A percentile compares a stretch with the other conserved stretches of the same genome.
phyloP scores from a whole-genome alignment of 495 filamentous ascomycete genomes.

The Podospora didyma region DNA sequence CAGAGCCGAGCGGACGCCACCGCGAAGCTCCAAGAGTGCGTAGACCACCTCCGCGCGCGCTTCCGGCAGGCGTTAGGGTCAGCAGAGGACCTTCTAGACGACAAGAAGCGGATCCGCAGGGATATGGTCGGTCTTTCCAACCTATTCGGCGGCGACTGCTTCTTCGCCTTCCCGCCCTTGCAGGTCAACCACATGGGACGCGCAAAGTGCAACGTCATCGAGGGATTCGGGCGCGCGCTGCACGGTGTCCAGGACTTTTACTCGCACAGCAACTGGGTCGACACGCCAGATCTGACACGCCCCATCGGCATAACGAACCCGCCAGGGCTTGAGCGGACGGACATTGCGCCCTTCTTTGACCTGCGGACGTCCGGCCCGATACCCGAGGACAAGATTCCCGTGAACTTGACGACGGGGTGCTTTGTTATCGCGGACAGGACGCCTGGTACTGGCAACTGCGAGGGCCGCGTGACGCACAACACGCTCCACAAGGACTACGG shows the following conservation, averaged over 20 bases:
- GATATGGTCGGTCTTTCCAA: slow-evolving; percentile 17
- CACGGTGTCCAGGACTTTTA: slow-evolving; percentile 29
- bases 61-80: slow-evolving; percentile 19
- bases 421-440: slow-evolving; percentile 19
- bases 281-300: slow-evolving; percentile 11
- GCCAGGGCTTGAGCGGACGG: slow-evolving; percentile 19
- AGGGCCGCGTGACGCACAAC: slow-evolving; percentile 20
- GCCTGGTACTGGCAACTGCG: slow-evolving; percentile 14
- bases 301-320: slow-evolving; percentile 22
- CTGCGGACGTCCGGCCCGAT: slow-evolving; percentile 16
- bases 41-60: slow-evolving; percentile 24
- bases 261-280: slow-evolving; percentile 28
- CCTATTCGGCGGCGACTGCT: slow-evolving; percentile 18
- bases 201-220: slow-evolving; percentile 22
- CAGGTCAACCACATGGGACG: slow-evolving; percentile 16
- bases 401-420: slow-evolving; percentile 25
- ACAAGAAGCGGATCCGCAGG: slow-evolving; percentile 10
- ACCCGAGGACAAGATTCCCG: slow-evolving; percentile 15
- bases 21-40: slow-evolving; percentile 17
- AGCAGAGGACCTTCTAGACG: slow-evolving; percentile 13
- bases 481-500: slow-evolving; percentile 24
- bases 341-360: slow-evolving; percentile 21
- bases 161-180: slow-evolving; percentile 17
- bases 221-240: slow-evolving; percentile 19
- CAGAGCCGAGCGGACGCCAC: slow-evolving; percentile 18